phyloP scores from a whole-genome alignment of 768 basidiomycete species.

The Epithele typhae region DNA sequence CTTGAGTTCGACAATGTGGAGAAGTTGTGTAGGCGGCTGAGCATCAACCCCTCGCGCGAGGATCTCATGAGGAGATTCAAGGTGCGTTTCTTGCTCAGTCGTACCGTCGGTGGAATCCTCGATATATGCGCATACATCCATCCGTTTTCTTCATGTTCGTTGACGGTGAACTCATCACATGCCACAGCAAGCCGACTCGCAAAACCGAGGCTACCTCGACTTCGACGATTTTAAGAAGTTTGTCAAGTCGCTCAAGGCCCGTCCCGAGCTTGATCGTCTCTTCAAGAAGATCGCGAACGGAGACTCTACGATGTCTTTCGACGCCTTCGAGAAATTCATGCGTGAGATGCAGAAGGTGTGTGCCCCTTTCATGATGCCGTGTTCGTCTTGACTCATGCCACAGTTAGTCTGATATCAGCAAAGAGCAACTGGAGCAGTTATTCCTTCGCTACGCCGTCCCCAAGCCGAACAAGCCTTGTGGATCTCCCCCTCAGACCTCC shows the following conservation, averaged over 20 bases:
- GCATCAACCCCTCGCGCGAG: constrained; percentile 51
- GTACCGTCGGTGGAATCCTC: too few relatives aligned
- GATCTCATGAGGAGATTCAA: constrained; percentile 57
- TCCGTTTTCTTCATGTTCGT: too few relatives aligned
- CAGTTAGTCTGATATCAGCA: too few relatives aligned
- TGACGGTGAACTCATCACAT: constrained; percentile 25
- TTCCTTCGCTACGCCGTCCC: constrained; percentile 35
- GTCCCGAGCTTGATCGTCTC: constrained; percentile 74
- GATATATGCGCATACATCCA: too few relatives aligned
- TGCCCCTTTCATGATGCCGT: too few relatives aligned
- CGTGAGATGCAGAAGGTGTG: constrained; percentile 45
- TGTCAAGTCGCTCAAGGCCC: constrained; percentile 76
- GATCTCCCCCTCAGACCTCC: constrained; percentile 23
- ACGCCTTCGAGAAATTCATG: constrained; percentile 49
- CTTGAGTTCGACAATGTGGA: constrained; percentile 71
- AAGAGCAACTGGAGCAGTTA: constrained; percentile 28
- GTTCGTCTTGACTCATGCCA: too few relatives aligned
- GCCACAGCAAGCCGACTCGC: constrained; percentile 61
- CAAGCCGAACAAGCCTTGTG: constrained; percentile 4
- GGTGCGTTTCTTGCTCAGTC: constrained; percentile 29
- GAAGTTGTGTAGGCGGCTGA: constrained; percentile 64
- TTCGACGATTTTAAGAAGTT: constrained; percentile 79
- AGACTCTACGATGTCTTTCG: constrained; percentile 29
- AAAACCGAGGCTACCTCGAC: constrained; percentile 57
- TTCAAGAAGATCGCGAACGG: constrained; percentile 40